Base-by-base conservation (phyloP, 768 basidiomycete genomes). In the Kwoniella newhampshirensis region DNA sequence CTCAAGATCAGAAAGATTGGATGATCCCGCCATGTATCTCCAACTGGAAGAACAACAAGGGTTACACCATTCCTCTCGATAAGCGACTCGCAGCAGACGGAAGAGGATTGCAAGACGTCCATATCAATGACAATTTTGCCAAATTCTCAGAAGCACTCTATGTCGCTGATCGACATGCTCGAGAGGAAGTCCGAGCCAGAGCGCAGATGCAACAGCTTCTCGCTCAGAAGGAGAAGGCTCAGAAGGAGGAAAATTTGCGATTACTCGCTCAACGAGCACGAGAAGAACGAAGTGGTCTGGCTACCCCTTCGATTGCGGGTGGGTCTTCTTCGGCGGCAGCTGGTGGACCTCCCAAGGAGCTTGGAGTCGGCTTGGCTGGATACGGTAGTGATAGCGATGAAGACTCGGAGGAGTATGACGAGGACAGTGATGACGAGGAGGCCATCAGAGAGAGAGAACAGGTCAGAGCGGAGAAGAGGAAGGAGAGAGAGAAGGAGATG, bases 41-140 rank as follows among this genome's bases (percentile, higher is more conserved):
- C 25, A 99, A 99, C 78, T 99, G 96, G 96, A 99, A 99, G 81
- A 99, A 99, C 81, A 97, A 98, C 85, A 99, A 98, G 79, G 96
- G 96, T 83, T 99, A 93, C 76, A 98, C 96, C 1, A 97, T 98
- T 70, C 94, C 96, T 35, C 82, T 98, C 30, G 96, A 98, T 75
- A 98, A 99, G 79, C 89, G 94, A 62, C 80, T 99, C 51, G 96
- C 96, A 36, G 94, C 96, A 3, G 96, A 98, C 76, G 94, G 94
- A n/a, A 84, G 94, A 66, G 96, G 96, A 57, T 81, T 99, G 30
- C 96, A 99, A 77, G 96, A 99, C 75, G 94, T 96, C 44, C 89
- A 92, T 75, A 99, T 99, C 75, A 99, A 99, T 67, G 96, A 99
- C 78, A 91, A 92, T 77, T 99, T 99, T 79, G 94, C 94, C 57